Percentiles rank a stretch among this genome's conserved stretches.
Evolutionary conservation across 2,329 filamentous ascomycete genomes (phyloP).

Genomic region (Calonectria pseudoturangicola): DNA sequence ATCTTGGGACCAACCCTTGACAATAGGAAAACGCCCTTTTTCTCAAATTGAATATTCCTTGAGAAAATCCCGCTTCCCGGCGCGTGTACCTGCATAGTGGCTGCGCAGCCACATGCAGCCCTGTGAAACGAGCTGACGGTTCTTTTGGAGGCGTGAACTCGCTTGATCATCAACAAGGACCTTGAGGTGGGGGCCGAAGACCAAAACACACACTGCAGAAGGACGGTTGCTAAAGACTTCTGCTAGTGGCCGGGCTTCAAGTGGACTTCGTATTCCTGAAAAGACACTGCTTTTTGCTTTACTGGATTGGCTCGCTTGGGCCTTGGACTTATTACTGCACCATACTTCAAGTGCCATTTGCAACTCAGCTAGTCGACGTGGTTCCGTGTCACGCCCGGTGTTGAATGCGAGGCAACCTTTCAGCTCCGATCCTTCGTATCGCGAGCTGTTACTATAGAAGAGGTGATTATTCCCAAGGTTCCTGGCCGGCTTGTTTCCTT

Average conservation of each 20-base stretch:
- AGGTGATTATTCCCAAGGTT: neutral
- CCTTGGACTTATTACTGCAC: neutral
- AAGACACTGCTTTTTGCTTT: neutral
- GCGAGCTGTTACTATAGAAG: neutral
- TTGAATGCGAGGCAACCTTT: neutral
- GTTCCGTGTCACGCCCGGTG: neutral
- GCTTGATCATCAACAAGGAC: neutral
- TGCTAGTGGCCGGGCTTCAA: neutral
- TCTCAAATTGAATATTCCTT: neutral
- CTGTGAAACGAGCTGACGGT: neutral
- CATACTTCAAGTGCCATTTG: neutral
- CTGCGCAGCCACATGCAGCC: conserved; percentile 4
- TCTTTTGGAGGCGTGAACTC: neutral
- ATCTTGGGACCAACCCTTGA: neutral
- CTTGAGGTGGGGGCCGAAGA: neutral
- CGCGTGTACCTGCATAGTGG: neutral
- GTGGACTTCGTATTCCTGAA: neutral
- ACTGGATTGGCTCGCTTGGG: neutral
- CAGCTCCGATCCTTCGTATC: neutral
- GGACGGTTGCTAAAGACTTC: neutral
- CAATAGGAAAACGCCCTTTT: neutral
- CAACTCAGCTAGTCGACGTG: neutral
- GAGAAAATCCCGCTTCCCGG: neutral
- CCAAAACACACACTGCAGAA: neutral
- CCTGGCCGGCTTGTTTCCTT: neutral